Evolutionary conservation across 1,284 basidiomycete species (phyloP), one percentile per base, ranked within the genome.

Genomic region (Cryptococcus sp.): DNA sequence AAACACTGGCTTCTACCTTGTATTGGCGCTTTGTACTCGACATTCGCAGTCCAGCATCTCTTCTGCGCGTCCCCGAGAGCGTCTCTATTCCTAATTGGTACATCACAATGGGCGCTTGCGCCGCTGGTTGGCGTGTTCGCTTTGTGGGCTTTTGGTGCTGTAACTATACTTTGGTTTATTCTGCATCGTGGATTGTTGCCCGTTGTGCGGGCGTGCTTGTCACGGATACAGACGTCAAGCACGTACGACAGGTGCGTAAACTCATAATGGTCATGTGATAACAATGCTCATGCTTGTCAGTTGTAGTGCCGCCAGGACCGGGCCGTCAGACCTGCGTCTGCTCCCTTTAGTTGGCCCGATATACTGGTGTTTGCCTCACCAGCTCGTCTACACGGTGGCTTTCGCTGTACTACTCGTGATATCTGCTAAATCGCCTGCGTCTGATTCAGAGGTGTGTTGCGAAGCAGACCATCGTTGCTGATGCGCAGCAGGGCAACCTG

Each of bases 361-460:
- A 45, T 84, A 87, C 62, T 66, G 91, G 27, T 79, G 91, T 57
- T 82, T 95, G 20, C 93, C 94, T 0, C 92, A 91, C 84, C 93
- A 96, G 76, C 89, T 94, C 35, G 91, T 88, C 1, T 93, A 90
- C 73, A 83, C 95, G 16, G 86, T 89, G 39, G 86, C 87, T 63
- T 91, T 88, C 83, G 64, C 88, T 16, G 84, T 91, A 43, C 89
- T 93, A 61, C 79, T 35, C 5, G 30, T 8, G 13, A 8, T 35
- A 35, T 35, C 30, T 2, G 30, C 30, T 35, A 35, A 35, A 35
- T 13, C 30, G 8, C 8, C 13, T 13, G 30, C 30, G 30, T 13
- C 10, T 13, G 10, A 35, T 45, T 45, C 43, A 45, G 22, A 45
- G 43, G 19, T 45, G 43, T 23, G n/a, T 45, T 45, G 43, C 43